Percentiles rank a stretch among this genome's conserved stretches.
phyloP scores from a whole-genome alignment of 2,329 filamentous ascomycete species.

The Graphilbum ipis-grandicollis region DNA sequence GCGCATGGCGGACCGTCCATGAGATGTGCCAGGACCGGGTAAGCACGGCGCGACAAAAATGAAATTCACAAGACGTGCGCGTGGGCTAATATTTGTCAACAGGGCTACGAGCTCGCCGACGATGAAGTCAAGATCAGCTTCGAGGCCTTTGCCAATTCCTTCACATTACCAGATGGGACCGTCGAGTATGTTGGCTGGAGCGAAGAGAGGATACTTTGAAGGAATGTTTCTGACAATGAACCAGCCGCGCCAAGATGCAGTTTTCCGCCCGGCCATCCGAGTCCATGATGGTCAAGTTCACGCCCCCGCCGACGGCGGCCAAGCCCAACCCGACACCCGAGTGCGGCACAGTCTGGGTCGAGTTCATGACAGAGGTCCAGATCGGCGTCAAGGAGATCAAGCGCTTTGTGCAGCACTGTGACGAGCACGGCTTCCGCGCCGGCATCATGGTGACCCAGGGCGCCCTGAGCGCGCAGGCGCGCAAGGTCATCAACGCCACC shows the following conservation, averaged over 20 bases:
- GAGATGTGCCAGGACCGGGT: slow-evolving; percentile 91
- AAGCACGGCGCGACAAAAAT: slow-evolving; percentile 19
- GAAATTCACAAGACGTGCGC: neutral
- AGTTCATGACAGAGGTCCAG: slow-evolving; percentile 64
- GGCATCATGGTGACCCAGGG: slow-evolving; percentile 81
- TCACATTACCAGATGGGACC: slow-evolving; percentile 52
- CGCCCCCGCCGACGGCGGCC: slow-evolving; percentile 47
- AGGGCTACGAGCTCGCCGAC: slow-evolving; percentile 89
- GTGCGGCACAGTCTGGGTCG: slow-evolving; percentile 80
- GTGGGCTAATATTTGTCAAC: slow-evolving; percentile 2
- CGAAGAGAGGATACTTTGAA: too few species aligned
- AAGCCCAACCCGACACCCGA: slow-evolving; percentile 56
- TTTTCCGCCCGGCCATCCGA: slow-evolving; percentile 77
- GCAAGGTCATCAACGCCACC: slow-evolving; percentile 69
- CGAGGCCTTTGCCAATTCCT: slow-evolving; percentile 61
- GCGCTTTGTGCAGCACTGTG: slow-evolving; percentile 68
- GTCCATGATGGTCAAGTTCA: slow-evolving; percentile 72
- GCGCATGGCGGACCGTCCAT: slow-evolving; percentile 81
- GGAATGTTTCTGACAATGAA: too few species aligned
- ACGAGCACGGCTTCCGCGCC: slow-evolving; percentile 65
- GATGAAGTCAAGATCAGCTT: slow-evolving; percentile 78
- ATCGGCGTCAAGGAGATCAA: slow-evolving; percentile 90
- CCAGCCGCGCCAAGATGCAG: slow-evolving; percentile 71
- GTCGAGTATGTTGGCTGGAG: slow-evolving; percentile 67
- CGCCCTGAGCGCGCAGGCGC: slow-evolving; percentile 67